Base-by-base conservation (phyloP, 2,329 filamentous ascomycete genomes). In the Fusarium sp. region DNA sequence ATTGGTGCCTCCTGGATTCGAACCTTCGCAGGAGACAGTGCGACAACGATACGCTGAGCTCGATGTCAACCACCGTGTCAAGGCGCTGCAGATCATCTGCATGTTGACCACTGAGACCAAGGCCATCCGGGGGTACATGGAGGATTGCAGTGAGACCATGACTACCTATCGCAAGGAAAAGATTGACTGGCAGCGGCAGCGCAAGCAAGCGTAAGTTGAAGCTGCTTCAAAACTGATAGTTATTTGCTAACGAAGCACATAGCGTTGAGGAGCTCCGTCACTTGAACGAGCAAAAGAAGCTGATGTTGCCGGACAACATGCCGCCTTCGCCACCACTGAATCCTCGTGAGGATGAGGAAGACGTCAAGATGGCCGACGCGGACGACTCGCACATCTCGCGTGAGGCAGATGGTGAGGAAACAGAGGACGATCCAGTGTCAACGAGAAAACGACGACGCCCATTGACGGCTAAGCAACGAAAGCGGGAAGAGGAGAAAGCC, bases 161-260 rank as follows among this genome's bases (percentile, higher is more conserved):
- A 99, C 97, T 2, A 91, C 92, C 64, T 95, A 97, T 80, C 92
- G 97, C 59, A 99, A 99, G 83, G 94, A 97, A 81, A 98, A 98
- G 85, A 98, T 98, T 71, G 94, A 97, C 75, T 93, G 92, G 83
- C 96, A 98, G 84, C 91, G 95, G 74, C 91, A 93, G 76, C 92
- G 93, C 73, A 92, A 92, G 76, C 87, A 89, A 82, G 85, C 87
- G 89, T 92, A 85, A 83, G 90, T 88, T 39, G 16, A 60, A 35
- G 6, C 14, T 5, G 16, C 3, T 2, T 35, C 20, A 35, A 5
- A 30, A 13, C 7, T 32, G 14, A 16, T 39, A 18, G 14, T 23
- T 41, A 6, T 34, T n/a, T 41, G 39, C 67, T 74, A 61, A 77
- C n/a, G 23, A 37, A 25, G 18, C 4, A 8, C 62, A 10, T 45